These are phyloP conservation scores for Platanthera guangdongensis DNA, from an alignment of 106 monocot genomes.

Conservation along the genomic window DNA sequence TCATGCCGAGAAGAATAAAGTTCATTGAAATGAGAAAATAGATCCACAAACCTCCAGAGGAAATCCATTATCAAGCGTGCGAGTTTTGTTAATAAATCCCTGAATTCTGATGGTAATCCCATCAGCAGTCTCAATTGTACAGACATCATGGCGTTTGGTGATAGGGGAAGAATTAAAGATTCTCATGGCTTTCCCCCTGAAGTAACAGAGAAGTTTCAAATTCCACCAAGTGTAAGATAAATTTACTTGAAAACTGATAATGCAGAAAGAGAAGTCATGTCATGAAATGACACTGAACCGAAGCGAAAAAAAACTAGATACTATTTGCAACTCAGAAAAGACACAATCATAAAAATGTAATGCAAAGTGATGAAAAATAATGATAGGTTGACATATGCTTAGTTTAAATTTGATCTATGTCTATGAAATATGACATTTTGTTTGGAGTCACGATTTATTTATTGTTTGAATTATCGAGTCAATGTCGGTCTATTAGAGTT, in stretches of 20 bases:
- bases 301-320: neutral
- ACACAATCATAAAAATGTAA: neutral
- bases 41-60: neutral
- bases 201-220: neutral
- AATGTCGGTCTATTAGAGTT: no score
- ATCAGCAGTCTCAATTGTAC: conserved; percentile 12
- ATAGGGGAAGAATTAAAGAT: conserved; percentile 11
- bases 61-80: conserved; percentile 12
- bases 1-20: neutral
- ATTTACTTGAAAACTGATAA: neutral
- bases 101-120: conserved; percentile 14
- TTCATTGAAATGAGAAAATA: conserved; percentile 3
- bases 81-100: conserved; percentile 9
- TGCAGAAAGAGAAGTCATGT: neutral
- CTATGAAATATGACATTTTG: no score
- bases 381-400: no score
- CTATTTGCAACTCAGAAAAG: neutral
- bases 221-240: neutral
- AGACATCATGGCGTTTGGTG: conserved; percentile 6
- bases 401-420: no score
- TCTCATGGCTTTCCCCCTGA: conserved; percentile 13
- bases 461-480: no score
- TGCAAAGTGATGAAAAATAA: no score
- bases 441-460: no score
- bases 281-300: neutral